phyloP scores from a whole-genome alignment of 345 rosid genomes.

The Noccaea caerulescens region DNA sequence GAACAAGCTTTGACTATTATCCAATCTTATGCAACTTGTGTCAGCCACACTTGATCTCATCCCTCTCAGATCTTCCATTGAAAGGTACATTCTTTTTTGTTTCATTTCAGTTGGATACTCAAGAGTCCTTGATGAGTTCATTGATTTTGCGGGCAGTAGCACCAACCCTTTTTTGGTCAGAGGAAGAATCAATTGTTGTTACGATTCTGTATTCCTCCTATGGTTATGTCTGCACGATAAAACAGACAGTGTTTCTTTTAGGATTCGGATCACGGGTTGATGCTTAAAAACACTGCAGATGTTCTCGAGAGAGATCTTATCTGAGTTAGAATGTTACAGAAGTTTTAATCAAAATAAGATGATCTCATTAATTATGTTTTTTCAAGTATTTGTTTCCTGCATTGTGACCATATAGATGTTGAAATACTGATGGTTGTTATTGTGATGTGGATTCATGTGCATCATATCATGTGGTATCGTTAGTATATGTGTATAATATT shows the following conservation, averaged over 20 bases:
- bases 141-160: conserved; percentile 24
- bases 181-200: conserved; percentile 25
- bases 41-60: conserved; percentile 59
- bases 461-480: no score
- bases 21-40: conserved; percentile 85
- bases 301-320: conserved; percentile 18
- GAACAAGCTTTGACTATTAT: conserved; percentile 87
- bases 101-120: conserved; percentile 4
- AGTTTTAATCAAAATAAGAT: conserved; percentile 31
- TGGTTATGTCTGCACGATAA: conserved; percentile 30
- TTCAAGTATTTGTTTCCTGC: neutral
- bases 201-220: conserved; percentile 6
- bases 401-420: no score
- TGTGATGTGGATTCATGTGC: no score
- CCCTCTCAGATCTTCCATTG: conserved; percentile 14
- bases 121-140: conserved; percentile 11
- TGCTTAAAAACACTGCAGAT: conserved; percentile 15
- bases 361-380: neutral
- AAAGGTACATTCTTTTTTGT: conserved; percentile 24
- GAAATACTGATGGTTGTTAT: no score
- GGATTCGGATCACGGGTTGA: conserved; percentile 26
- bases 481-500: no score
- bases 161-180: conserved; percentile 24
- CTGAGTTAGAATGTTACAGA: conserved; percentile 23
- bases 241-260: conserved; percentile 23